Percentiles rank a stretch among this genome's conserved stretches.
Conservation (phyloP, 2,329 filamentous ascomycete species). For the Hortaea werneckii region DNA sequence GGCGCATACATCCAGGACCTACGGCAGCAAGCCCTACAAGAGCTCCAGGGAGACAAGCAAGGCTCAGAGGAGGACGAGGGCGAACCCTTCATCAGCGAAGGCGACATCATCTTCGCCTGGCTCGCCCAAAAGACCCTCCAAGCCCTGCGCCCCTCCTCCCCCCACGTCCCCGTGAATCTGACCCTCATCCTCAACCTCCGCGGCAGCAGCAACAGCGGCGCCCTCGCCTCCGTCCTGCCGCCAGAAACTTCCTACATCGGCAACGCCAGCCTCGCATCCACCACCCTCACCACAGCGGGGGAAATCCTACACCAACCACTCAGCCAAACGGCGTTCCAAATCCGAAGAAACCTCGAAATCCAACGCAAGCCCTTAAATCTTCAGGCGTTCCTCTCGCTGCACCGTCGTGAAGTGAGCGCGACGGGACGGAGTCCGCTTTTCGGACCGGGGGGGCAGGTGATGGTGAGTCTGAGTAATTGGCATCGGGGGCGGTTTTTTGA, state of each 20-base stretch:
- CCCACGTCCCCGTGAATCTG: conserved; percentile 12
- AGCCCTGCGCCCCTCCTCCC: conserved; percentile 1
- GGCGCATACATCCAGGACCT: not conserved
- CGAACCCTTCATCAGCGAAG: conserved; percentile 16
- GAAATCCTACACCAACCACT: not conserved
- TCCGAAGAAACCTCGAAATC: too few relatives aligned
- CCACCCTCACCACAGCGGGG: not conserved
- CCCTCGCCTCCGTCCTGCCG: conserved; percentile 5
- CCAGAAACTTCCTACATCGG: not conserved
- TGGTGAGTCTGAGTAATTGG: too few relatives aligned
- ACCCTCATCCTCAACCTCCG: conserved; percentile 21
- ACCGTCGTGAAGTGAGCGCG: too few relatives aligned
- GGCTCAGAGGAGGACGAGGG: conserved; percentile 2
- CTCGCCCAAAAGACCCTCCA: conserved; percentile 7
- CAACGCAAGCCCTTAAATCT: too few relatives aligned
- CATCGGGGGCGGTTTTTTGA: too few relatives aligned
- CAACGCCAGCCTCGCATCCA: not conserved
- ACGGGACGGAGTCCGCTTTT: too few relatives aligned
- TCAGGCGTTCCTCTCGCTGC: too few relatives aligned
- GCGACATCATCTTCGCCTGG: conserved; percentile 19
- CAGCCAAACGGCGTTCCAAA: not conserved
- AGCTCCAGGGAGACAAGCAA: not conserved
- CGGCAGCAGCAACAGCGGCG: too few relatives aligned
- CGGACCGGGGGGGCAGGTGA: too few relatives aligned
- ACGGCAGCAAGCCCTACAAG: not conserved